Conservation (phyloP, 2,329 filamentous ascomycete genomes). For the Rhexocercosporidium sp. region DNA sequence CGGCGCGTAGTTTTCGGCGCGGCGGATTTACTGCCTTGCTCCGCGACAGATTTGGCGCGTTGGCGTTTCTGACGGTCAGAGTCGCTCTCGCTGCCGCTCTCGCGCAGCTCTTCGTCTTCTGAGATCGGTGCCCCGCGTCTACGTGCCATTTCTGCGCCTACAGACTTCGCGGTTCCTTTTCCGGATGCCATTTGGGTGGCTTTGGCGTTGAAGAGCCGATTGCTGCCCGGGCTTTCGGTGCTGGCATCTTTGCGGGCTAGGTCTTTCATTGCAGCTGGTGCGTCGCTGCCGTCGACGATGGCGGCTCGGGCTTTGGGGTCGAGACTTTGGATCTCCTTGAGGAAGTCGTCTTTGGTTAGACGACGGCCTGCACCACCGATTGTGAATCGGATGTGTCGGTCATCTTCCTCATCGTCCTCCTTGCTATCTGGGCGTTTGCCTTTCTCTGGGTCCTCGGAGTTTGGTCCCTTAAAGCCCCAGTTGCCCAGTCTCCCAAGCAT, state of each 20-base stretch:
- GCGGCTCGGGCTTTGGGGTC: constrained; percentile 63
- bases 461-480: constrained; percentile 35
- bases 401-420: constrained; percentile 66
- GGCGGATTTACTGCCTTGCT: background rate
- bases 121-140: constrained; percentile 25
- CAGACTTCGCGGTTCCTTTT: constrained; percentile 21
- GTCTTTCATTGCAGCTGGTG: constrained; percentile 38
- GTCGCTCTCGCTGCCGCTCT: constrained; percentile 27
- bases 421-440: constrained; percentile 40
- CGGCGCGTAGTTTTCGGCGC: background rate
- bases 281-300: constrained; percentile 38
- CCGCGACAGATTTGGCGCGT: background rate
- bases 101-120: constrained; percentile 10
- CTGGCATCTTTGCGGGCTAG: constrained; percentile 39
- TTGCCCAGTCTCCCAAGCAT: constrained; percentile 36
- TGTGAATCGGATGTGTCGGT: constrained; percentile 76
- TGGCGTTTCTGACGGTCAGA: constrained; percentile 23
- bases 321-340: constrained; percentile 73
- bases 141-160: constrained; percentile 32
- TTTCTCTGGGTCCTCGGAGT: constrained; percentile 24
- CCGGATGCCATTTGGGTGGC: constrained; percentile 23
- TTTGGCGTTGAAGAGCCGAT: constrained; percentile 46
- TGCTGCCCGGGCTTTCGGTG: constrained; percentile 32
- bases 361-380: constrained; percentile 74
- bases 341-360: constrained; percentile 82